A percentile compares a stretch with the other conserved stretches of the same genome.
These are phyloP conservation scores for Fusarium sulawesiense DNA, from an alignment of 2,329 filamentous ascomycete genomes.

Conservation along the genomic window DNA sequence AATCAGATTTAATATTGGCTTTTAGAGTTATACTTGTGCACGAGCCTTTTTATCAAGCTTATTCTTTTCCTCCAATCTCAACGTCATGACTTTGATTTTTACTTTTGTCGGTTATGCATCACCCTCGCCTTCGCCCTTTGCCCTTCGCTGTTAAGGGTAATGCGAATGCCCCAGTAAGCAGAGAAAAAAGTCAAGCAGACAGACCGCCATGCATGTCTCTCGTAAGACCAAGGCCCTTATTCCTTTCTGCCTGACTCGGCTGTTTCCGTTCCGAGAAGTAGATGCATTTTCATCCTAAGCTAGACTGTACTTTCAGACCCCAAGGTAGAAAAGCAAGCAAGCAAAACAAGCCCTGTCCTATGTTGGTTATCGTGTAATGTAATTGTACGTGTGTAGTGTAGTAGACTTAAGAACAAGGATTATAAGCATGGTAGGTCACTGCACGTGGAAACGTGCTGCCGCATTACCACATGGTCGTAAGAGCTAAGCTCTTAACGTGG, in stretches of 20 bases:
- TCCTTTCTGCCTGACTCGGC: slow-evolving; percentile 11
- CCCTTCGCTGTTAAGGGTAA: not conserved
- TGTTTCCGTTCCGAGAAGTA: slow-evolving; percentile 29
- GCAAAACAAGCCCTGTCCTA: not conserved
- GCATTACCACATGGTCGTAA: slow-evolving; percentile 8
- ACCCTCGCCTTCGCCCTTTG: slow-evolving; percentile 11
- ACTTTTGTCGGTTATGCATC: slow-evolving; percentile 1
- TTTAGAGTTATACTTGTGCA: slow-evolving; percentile 16
- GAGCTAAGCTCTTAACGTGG: not conserved
- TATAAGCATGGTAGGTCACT: slow-evolving; percentile 1
- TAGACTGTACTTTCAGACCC: not conserved
- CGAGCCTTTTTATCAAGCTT: slow-evolving; percentile 25
- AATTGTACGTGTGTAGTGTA: not conserved
- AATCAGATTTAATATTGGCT: slow-evolving; percentile 9
- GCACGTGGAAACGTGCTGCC: slow-evolving; percentile 7
- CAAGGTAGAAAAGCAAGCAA: not conserved
- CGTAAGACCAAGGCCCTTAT: slow-evolving; percentile 1
- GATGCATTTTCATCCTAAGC: not conserved
- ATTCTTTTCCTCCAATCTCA: slow-evolving; percentile 21
- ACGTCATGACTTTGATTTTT: slow-evolving; percentile 34
- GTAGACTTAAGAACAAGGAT: not conserved
- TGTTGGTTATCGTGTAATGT: not conserved
- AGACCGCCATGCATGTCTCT: slow-evolving; percentile 9
- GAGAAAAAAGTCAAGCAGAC: not conserved
- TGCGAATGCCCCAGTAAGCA: not conserved